These are phyloP conservation scores for Yamadazyma phyllophila DNA, from an alignment of 805 yeast species.

Conservation along the genomic window DNA sequence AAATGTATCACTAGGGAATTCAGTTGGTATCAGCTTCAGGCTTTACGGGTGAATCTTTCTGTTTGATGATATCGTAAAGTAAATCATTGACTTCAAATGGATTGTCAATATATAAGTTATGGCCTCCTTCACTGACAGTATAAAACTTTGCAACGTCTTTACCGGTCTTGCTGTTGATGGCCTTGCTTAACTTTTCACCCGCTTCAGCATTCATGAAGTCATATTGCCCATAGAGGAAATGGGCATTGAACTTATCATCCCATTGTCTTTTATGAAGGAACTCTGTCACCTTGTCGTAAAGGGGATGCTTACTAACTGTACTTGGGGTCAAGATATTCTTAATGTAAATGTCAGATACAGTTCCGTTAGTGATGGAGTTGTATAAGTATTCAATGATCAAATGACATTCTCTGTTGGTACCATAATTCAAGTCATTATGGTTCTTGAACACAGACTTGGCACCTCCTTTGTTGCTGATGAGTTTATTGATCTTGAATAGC, in stretches of 20 bases:
- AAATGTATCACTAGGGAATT: too few relatives aligned
- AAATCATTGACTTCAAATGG: conserved; percentile 40
- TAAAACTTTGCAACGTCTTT: conserved; percentile 21
- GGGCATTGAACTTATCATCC: conserved; percentile 27
- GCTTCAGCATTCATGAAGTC: conserved; percentile 73
- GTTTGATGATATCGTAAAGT: conserved; percentile 17
- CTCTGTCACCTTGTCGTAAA: conserved; percentile 51
- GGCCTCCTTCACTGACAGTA: conserved; percentile 39
- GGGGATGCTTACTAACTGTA: conserved; percentile 64
- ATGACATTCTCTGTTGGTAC: conserved; percentile 35
- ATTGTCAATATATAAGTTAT: conserved; percentile 44
- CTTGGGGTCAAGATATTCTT: conserved; percentile 54
- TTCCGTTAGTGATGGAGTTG: conserved; percentile 38
- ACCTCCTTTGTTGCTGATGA: conserved; percentile 32
- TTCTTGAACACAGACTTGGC: conserved; percentile 20
- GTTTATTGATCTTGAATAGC: conserved; percentile 38
- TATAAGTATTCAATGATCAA: conserved; percentile 41
- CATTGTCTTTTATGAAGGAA: conserved; percentile 21
- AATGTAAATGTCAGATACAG: conserved; percentile 40
- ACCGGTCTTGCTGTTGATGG: conserved; percentile 15
- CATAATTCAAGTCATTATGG: conserved; percentile 33
- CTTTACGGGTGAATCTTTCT: neutral
- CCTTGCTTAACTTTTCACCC: conserved; percentile 36
- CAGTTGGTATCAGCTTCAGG: too few relatives aligned
- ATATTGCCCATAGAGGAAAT: conserved; percentile 62